These are phyloP conservation scores for Capsella rubella DNA, from an alignment of 441 rosid genomes.

Conservation along the genomic window DNA sequence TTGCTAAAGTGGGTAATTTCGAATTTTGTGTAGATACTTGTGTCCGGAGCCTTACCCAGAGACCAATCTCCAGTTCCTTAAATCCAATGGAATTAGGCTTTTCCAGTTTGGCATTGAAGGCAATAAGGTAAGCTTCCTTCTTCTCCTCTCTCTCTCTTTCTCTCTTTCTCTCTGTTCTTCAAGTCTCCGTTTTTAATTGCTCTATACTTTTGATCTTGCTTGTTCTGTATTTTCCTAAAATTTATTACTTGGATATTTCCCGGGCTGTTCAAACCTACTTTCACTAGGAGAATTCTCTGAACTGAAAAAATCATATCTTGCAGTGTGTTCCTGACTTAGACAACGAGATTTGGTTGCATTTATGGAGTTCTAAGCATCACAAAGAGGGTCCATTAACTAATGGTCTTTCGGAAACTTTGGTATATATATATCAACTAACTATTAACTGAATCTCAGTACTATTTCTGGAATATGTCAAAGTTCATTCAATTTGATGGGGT, in stretches of 20 bases:
- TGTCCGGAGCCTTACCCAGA: constrained; percentile 78
- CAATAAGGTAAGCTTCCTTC: constrained; percentile 50
- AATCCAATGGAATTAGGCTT: constrained; percentile 69
- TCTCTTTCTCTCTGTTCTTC: not conserved
- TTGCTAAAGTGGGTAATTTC: constrained; percentile 2
- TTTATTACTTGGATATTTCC: not conserved
- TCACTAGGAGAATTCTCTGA: constrained; percentile 5
- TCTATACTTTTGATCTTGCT: not conserved
- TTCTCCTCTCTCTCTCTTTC: not conserved
- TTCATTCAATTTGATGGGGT: constrained; percentile 2
- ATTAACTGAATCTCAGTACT: constrained; percentile 1
- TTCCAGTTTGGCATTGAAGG: constrained; percentile 80
- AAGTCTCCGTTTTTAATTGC: not conserved
- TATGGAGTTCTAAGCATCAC: constrained; percentile 40
- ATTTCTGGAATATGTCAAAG: not conserved
- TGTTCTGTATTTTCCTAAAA: constrained; percentile 5
- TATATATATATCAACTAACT: constrained; percentile 15
- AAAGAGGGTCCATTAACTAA: constrained; percentile 36
- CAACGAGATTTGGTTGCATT: constrained; percentile 37
- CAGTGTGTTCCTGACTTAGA: constrained; percentile 41
- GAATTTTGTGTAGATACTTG: constrained; percentile 51
- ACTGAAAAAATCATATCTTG: constrained; percentile 11
- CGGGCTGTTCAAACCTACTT: constrained; percentile 4
- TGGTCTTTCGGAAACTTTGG: constrained; percentile 30
- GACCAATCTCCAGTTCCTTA: constrained; percentile 61